Base-by-base conservation (phyloP, 2,329 filamentous ascomycete species). In the Calonectria fujianensis region DNA sequence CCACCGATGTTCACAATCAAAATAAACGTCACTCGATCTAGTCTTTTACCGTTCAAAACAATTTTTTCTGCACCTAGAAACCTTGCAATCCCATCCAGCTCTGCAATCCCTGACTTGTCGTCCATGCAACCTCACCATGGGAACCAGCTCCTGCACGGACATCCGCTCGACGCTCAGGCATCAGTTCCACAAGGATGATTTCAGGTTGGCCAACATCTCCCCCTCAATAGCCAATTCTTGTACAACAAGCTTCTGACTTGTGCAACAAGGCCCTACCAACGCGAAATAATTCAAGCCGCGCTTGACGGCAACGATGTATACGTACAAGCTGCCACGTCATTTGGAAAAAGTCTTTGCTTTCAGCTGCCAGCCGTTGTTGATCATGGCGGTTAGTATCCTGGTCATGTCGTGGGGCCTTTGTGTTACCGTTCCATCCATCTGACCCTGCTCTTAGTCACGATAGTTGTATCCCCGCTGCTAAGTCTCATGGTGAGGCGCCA, bases 331-430 rank as follows among this genome's bases (percentile, higher is more conserved):
- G 94, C 94, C 70, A 96, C 94, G 4, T 95, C 94, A 13, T 98
- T 98, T 84, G 96, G 96, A 52, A 98, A 98, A 85, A 97, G 95
- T 82, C 85, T 98, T 69, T 98, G 96, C 86, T 98, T 96, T 83
- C 96, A 98, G 83, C 89, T 98, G 1, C 96, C 96, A 11, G 96
- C 96, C 31, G 93, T 98, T 39, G 93, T 98, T 72, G 94, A 96
- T 81, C 92, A 93, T 84, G 96, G 96, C 77, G 95, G 94, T 96
- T 87, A 82, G 93, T 90, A n/a, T 39, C 64, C 27, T 35, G 24
- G 37, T 77, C 81, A 77, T 72, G 63, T 37, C 39, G 54, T 32
- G 54, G 57, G 57, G 31, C 32, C 39, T n/a, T 29, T 59, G 45
- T 68, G 31, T 70, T 59, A 63, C 57, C 57, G 35, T 45, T 31